Conservation (phyloP, 495 filamentous ascomycete species). For the Parachaetomium inaequale region DNA sequence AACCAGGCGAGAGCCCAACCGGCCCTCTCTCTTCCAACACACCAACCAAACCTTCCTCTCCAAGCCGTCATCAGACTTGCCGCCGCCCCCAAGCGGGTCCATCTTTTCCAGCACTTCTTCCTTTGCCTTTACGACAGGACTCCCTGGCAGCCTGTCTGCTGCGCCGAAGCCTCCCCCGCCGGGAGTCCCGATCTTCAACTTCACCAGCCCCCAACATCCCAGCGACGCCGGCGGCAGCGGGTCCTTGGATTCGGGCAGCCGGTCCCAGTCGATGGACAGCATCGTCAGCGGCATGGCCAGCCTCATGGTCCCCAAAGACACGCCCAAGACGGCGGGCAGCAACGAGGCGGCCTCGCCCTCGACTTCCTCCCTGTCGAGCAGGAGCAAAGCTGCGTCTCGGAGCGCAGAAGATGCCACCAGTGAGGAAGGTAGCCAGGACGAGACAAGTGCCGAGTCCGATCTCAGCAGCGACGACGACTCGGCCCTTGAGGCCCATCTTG, state of each 20-base stretch:
- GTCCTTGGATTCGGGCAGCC: background rate
- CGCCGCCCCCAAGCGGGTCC: background rate
- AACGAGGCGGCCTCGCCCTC: background rate
- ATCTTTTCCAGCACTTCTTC: background rate
- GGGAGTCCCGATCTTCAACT: background rate
- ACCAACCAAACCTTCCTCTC: slow-evolving; percentile 21
- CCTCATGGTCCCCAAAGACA: background rate
- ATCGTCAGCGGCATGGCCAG: slow-evolving; percentile 1
- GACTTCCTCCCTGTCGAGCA: background rate
- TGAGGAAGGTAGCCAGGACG: background rate
- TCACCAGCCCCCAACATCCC: background rate
- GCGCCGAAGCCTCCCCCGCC: background rate
- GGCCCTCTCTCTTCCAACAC: slow-evolving; percentile 14
- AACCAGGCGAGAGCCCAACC: background rate
- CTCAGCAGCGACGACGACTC: slow-evolving; percentile 10
- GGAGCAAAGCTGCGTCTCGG: background rate
- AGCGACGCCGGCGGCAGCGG: background rate
- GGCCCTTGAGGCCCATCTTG: slow-evolving; percentile 12
- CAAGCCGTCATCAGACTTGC: slow-evolving; percentile 6
- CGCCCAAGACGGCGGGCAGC: background rate
- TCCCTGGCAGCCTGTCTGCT: background rate
- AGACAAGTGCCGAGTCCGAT: background rate
- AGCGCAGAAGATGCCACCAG: background rate
- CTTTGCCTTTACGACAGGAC: background rate
- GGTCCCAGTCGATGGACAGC: slow-evolving; percentile 4